phyloP scores from a whole-genome alignment of 805 yeast genomes.

The Nakazawaea siamensis region DNA sequence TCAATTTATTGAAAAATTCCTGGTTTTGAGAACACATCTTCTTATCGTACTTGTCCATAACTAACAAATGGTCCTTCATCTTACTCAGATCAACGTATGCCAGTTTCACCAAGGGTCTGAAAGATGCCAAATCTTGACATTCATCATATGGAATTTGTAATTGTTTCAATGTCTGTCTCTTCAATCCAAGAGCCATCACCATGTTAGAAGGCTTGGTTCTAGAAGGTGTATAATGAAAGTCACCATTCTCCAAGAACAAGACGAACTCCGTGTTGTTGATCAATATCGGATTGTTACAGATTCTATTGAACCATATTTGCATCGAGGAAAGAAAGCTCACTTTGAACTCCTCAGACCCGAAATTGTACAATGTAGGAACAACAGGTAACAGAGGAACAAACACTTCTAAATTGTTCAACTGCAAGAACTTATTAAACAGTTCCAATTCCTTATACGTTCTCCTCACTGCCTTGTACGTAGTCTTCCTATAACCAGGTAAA shows the following conservation, averaged over 20 bases:
- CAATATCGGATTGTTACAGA: slow-evolving; percentile 68
- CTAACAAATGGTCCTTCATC: slow-evolving; percentile 31
- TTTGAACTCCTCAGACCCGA: slow-evolving; percentile 77
- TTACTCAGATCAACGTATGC: slow-evolving; percentile 54
- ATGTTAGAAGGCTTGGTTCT: slow-evolving; percentile 30
- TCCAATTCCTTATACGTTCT: slow-evolving; percentile 75
- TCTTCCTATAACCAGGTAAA: slow-evolving; percentile 69
- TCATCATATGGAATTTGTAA: slow-evolving; percentile 89
- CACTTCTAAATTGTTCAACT: slow-evolving; percentile 80
- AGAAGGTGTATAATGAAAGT: slow-evolving; percentile 28
- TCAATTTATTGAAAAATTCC: slow-evolving; percentile 39
- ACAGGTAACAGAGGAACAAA: slow-evolving; percentile 86
- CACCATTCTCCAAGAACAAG: slow-evolving; percentile 42
- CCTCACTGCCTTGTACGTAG: slow-evolving; percentile 62
- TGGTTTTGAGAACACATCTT: slow-evolving; percentile 52
- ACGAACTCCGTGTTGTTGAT: slow-evolving; percentile 84
- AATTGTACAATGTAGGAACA: slow-evolving; percentile 68
- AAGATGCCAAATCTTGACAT: slow-evolving; percentile 67
- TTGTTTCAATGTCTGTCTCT: slow-evolving; percentile 86
- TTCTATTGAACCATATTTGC: slow-evolving; percentile 82
- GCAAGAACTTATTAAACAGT: slow-evolving; percentile 68
- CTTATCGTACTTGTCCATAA: slow-evolving; percentile 28
- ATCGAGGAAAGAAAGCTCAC: slow-evolving; percentile 45
- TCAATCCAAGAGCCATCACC: slow-evolving; percentile 73
- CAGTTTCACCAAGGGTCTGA: slow-evolving; percentile 80